Evolutionary conservation across 306 rosid species (phyloP).

Genomic region (Boehmeria nivea): DNA sequence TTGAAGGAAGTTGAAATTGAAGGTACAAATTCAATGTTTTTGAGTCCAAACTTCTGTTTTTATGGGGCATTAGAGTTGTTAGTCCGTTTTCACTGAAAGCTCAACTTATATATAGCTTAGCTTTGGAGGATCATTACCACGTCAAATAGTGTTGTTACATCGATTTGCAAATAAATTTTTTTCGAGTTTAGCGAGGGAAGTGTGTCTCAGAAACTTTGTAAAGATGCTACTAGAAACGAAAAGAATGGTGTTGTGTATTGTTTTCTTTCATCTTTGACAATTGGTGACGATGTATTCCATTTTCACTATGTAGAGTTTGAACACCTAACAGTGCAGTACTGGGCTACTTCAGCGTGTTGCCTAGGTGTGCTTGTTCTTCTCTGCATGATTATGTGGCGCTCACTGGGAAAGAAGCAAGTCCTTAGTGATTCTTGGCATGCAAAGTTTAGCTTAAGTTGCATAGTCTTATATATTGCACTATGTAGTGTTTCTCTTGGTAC

Average conservation of each 20-base stretch:
- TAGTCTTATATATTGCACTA: constrained; percentile 33
- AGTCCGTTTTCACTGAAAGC: neutral
- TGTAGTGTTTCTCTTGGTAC: constrained; percentile 45
- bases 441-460: constrained; percentile 40
- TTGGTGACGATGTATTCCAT: constrained; percentile 5
- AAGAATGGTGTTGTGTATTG: neutral
- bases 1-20: constrained; percentile 38
- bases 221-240: neutral
- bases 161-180: neutral
- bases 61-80: neutral
- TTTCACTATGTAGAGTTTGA: constrained; percentile 55
- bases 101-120: no score
- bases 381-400: constrained; percentile 23
- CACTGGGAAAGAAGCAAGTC: constrained; percentile 6
- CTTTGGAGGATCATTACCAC: constrained; percentile 1
- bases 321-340: constrained; percentile 72
- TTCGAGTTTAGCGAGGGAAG: neutral
- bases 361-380: constrained; percentile 56
- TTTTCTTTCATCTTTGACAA: neutral
- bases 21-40: constrained; percentile 35
- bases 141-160: neutral
- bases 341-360: constrained; percentile 79
- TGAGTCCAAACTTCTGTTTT: neutral
- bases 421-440: constrained; percentile 34
- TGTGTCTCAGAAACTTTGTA: neutral